Conservation (phyloP, 192 early-diverging fungal genomes). For the Cetraspora pellucida region DNA sequence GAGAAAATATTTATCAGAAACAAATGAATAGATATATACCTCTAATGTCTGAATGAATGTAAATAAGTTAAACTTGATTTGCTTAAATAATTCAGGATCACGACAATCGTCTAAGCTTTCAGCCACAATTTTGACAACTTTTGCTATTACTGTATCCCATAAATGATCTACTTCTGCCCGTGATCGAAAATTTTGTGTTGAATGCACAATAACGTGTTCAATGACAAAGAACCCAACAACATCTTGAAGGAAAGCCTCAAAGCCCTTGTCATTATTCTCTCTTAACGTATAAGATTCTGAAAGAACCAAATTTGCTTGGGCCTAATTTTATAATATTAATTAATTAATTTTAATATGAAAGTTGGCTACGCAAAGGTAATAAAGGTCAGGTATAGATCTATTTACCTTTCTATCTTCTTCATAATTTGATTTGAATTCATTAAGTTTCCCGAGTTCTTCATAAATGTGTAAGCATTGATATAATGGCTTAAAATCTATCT, state of each 20-base stretch:
- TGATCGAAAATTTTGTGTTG: constrained; percentile 89
- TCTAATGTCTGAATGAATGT: constrained; percentile 93
- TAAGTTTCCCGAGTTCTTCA: constrained; percentile 85
- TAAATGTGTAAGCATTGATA: constrained; percentile 97
- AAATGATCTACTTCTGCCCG: constrained; percentile 79
- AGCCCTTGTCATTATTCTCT: constrained; percentile 64
- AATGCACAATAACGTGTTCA: constrained; percentile 84
- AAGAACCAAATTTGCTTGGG: constrained; percentile 88
- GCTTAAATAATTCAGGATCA: constrained; percentile 77
- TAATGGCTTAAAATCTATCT: constrained; percentile 92
- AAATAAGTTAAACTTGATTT: constrained; percentile 76
- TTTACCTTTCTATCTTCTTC: constrained; percentile 83
- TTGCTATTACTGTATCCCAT: constrained; percentile 83
- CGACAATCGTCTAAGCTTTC: constrained; percentile 78
- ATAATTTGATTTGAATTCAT: constrained; percentile 84
- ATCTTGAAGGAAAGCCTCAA: constrained; percentile 81
- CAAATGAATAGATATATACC: constrained; percentile 44
- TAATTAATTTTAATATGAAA: neutral
- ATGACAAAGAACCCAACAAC: constrained; percentile 97
- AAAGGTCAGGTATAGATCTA: neutral
- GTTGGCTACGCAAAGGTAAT: neutral
- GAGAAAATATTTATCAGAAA: neutral
- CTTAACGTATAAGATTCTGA: constrained; percentile 70
- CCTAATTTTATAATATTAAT: constrained; percentile 42
- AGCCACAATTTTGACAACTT: constrained; percentile 78